phyloP scores from a whole-genome alignment of 108 stramenopile species.

The Cyclostephanos invisitatus region DNA sequence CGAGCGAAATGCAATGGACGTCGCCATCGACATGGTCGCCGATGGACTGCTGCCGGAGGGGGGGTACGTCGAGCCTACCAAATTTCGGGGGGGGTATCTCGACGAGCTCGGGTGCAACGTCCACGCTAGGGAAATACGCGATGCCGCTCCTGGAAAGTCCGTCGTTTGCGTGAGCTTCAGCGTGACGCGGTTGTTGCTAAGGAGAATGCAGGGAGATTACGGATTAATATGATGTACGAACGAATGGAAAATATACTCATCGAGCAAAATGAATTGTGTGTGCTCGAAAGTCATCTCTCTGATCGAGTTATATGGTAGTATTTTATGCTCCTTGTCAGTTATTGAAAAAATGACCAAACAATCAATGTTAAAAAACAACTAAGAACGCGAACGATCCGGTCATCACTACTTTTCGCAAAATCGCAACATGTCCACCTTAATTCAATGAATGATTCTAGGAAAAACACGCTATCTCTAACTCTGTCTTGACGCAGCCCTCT shows the following conservation, averaged over 20 bases:
- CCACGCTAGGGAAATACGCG: slow-evolving; percentile 68
- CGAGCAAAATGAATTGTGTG: too few species aligned
- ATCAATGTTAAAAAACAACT: too few species aligned
- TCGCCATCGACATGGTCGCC: slow-evolving; percentile 71
- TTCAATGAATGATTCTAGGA: too few species aligned
- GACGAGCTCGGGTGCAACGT: slow-evolving; percentile 69
- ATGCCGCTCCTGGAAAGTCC: slow-evolving; percentile 85
- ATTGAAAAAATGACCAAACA: too few species aligned
- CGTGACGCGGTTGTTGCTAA: slow-evolving; percentile 62
- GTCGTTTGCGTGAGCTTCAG: slow-evolving; percentile 85
- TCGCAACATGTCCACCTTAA: too few species aligned
- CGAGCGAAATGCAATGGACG: slow-evolving; percentile 51
- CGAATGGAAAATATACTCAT: too few species aligned
- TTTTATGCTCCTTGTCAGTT: too few species aligned
- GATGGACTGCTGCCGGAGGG: slow-evolving; percentile 62
- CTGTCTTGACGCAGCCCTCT: background rate
- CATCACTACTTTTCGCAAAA: too few species aligned
- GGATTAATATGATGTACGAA: slow-evolving; percentile 8
- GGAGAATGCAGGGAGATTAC: slow-evolving; percentile 80
- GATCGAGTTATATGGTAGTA: too few species aligned
- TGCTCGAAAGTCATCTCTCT: too few species aligned
- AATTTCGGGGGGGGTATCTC: slow-evolving; percentile 61
- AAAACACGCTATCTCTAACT: background rate
- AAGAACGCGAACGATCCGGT: too few species aligned
- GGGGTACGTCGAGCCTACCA: slow-evolving; percentile 39